These are phyloP conservation scores for Ascochyta fabae DNA, from an alignment of 2,329 filamentous ascomycete genomes.

Conservation along the genomic window DNA sequence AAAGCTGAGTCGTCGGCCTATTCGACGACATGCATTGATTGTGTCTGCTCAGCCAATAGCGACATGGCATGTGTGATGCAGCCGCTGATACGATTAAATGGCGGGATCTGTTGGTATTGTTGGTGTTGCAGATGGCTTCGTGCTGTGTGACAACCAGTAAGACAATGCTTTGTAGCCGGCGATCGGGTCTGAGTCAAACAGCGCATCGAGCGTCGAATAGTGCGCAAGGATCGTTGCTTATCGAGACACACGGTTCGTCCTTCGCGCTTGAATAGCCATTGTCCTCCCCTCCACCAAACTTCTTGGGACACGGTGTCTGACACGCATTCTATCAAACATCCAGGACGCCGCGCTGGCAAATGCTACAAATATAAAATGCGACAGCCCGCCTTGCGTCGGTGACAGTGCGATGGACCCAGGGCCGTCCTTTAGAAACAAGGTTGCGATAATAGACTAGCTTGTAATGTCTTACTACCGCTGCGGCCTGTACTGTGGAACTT, in stretches of 20 bases:
- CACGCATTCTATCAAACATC: conserved; percentile 12
- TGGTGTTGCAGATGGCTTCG: conserved; percentile 2
- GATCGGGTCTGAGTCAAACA: not conserved
- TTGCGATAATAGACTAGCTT: not conserved
- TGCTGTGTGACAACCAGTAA: conserved; percentile 1
- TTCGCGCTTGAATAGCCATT: conserved; percentile 1
- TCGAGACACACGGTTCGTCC: conserved; percentile 1
- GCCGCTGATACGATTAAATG: conserved; percentile 1
- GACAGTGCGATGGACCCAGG: not conserved
- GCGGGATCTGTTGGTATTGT: conserved; percentile 10
- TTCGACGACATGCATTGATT: conserved; percentile 1
- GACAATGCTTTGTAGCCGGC: not conserved
- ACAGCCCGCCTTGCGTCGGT: not conserved
- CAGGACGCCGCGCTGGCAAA: conserved; percentile 24
- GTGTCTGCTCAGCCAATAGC: not conserved
- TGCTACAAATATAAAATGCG: conserved; percentile 20
- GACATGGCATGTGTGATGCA: not conserved
- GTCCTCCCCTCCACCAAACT: conserved; percentile 1
- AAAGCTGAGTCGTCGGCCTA: not conserved
- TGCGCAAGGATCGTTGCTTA: conserved; percentile 4
- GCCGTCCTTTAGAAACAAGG: not conserved
- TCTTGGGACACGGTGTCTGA: conserved; percentile 6
- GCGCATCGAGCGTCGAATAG: conserved; percentile 1
- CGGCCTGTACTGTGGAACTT: conserved; percentile 30
- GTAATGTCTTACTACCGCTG: conserved; percentile 19